Evolutionary conservation across 352 stramenopile species (phyloP), one percentile per base, ranked within the genome.

Genomic region (Globisporangium irregulare): DNA sequence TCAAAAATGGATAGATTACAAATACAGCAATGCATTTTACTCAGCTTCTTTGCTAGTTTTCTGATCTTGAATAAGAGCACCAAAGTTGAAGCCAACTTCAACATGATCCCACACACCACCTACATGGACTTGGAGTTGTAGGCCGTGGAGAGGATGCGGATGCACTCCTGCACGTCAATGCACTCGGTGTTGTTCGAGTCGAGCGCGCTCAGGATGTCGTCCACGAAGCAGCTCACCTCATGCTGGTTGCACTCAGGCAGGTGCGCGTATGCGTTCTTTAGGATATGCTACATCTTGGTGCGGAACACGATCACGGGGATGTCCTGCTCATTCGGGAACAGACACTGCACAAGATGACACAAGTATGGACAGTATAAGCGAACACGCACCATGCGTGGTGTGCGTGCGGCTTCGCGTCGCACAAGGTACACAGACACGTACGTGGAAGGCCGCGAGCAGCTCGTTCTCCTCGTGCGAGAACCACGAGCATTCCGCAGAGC

Each of bases 111-210:
- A 32, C 29, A 32, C 4, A 32, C 29, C 0, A 32, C 29, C 29
- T 32, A 32, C 29, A 43, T 43, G 29, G 66, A 12, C 22, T 60
- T 73, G 63, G 55, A 60, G 66, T 79, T 81, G 72, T 90, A 88
- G 24, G 76, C 65, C n/a, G 73, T 80, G 34, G 70, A 80, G 14
- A 87, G 70, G 60, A 88, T 84, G 43, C 82, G 80, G 43, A 91
- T 87, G 59, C 82, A 89, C 54, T 91, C 82, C 38, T 89, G 82
- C 22, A 88, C 78, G 57, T 89, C 82, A 55, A 90, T 86, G 71
- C 80, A 89, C 66, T 90, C 82, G 68, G 82, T 88, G 66, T 87
- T 86, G 72, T 89, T 83, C 15, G 82, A 80, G 51, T 91, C 80
- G 29, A 91, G 74, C 22, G 80, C 77, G 50, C 77, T 91, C 43